Evolutionary conservation across 768 basidiomycete species (phyloP).

Genomic region (Russula vinacea): DNA sequence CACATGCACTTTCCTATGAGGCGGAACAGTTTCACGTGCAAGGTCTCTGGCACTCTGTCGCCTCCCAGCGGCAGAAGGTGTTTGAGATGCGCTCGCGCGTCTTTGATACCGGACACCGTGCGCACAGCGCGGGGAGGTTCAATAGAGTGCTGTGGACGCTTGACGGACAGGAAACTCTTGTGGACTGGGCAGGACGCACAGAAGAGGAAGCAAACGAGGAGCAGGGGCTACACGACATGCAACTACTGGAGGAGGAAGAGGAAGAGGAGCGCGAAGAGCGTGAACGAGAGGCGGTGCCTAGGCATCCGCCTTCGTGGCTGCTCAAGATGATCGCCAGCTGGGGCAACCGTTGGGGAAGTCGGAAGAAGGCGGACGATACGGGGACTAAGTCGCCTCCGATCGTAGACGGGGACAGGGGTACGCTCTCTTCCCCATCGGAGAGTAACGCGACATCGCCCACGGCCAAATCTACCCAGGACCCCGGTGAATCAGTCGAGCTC

Average conservation of each 20-base stretch:
- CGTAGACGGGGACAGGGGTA: slow-evolving; percentile 19
- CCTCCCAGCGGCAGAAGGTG: slow-evolving; percentile 58
- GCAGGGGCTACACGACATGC: slow-evolving; percentile 37
- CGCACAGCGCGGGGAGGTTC: slow-evolving; percentile 55
- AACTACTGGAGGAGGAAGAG: slow-evolving; percentile 39
- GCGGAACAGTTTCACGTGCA: slow-evolving; percentile 62
- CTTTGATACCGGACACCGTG: slow-evolving; percentile 58
- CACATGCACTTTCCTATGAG: slow-evolving; percentile 68
- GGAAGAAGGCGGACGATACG: slow-evolving; percentile 27
- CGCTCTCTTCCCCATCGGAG: slow-evolving; percentile 14
- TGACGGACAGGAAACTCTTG: slow-evolving; percentile 57
- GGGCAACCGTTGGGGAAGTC: slow-evolving; percentile 56
- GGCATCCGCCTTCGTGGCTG: slow-evolving; percentile 70
- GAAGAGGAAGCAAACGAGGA: slow-evolving; percentile 79
- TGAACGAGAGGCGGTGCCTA: slow-evolving; percentile 60
- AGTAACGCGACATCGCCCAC: slow-evolving; percentile 17
- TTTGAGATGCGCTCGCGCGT: slow-evolving; percentile 63
- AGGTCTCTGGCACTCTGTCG: slow-evolving; percentile 65
- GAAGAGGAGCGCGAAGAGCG: slow-evolving; percentile 51
- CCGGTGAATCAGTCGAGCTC: slow-evolving; percentile 4
- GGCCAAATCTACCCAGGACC: slow-evolving; percentile 1
- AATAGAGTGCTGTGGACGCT: slow-evolving; percentile 69
- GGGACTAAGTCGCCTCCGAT: slow-evolving; percentile 20
- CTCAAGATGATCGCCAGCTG: slow-evolving; percentile 74
- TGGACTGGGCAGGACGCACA: slow-evolving; percentile 67